phyloP scores from a whole-genome alignment of 306 rosid species.

The Sicyos baderoa region DNA sequence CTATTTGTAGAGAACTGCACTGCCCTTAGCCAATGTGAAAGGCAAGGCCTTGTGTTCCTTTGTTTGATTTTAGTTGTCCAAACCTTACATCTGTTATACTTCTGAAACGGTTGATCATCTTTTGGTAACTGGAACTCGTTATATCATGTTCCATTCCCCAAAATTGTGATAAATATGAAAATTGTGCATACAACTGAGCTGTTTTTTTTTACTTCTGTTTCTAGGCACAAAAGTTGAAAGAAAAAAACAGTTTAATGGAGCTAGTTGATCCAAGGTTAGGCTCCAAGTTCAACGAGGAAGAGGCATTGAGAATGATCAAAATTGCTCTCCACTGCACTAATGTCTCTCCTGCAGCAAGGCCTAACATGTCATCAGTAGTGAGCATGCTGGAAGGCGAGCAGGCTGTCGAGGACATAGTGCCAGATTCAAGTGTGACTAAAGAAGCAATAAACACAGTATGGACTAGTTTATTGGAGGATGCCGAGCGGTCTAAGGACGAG shows the following conservation, averaged over 20 bases:
- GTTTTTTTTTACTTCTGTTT: not conserved
- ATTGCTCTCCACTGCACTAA: constrained; percentile 35
- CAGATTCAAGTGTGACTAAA: not conserved
- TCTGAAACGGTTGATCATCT: not conserved
- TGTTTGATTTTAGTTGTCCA: not conserved
- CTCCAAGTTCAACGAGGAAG: constrained; percentile 24
- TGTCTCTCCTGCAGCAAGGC: constrained; percentile 26
- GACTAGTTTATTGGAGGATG: not conserved
- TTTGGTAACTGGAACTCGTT: not conserved
- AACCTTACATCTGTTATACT: not conserved
- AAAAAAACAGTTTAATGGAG: constrained; percentile 28
- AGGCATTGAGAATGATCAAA: constrained; percentile 31
- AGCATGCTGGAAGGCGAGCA: constrained; percentile 29
- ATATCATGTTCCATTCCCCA: not conserved
- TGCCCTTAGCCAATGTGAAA: not conserved
- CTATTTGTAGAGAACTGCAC: not conserved
- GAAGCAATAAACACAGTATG: constrained; percentile 8
- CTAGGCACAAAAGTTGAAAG: constrained; percentile 31
- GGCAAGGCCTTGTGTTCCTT: not conserved
- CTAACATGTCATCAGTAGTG: constrained; percentile 34
- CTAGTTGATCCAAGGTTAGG: constrained; percentile 37
- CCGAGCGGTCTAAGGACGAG: not conserved
- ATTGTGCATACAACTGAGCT: not conserved
- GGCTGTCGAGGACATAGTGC: constrained; percentile 15
- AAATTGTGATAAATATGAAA: not conserved